Base-by-base conservation (phyloP, 1,284 basidiomycete genomes). In the Paramarasmius palmivorus region DNA sequence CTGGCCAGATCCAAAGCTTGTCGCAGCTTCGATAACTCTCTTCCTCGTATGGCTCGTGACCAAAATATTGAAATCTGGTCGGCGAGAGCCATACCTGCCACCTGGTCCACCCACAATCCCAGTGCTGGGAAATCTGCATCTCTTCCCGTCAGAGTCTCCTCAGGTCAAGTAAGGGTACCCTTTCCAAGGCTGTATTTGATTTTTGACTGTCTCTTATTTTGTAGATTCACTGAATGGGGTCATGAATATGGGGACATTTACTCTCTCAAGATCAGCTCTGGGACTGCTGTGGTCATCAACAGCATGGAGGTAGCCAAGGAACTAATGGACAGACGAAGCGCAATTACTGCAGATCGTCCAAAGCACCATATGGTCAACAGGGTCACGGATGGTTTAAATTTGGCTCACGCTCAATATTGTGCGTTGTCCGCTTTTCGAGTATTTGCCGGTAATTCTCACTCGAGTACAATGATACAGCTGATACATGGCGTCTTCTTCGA, bases 71-170 rank as follows among this genome's bases (percentile, higher is more conserved):
- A 54, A 54, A 17, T 40, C 55, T 17, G 57, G 59, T 1, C 17
- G 51, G 23, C 53, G 69, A 49, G 62, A 63, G 20, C 38, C 52
- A 19, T 53, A 56, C 22, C 62, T 71, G n/a, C 70, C 70, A 17
- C 68, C 68, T n/a, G 70, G 69, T 1, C 70, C 70, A 1, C 68
- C 68, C 2, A 70, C 69, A 9, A 29, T 57, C 6, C 68, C 68
- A 1, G 20, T 71, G n/a, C 54, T 72, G 9, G 70, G 70, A 10
- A 71, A 72, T 50, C 23, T 68, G 7, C 60, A 60, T 32, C 46
- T 60, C 14, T 66, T 70, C 48, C 69, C 70, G 5, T 65, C 55
- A 22, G 54, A 56, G 34, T 56, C 59, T 26, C 53, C 63, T n/a
- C 60, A 66, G 23, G 35, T 42, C 26, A 52, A 56, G 59, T 59